Evolutionary conservation across 2,329 filamentous ascomycete genomes (phyloP), one percentile per base, ranked within the genome.

Genomic region (Aspergillus fijiensis): DNA sequence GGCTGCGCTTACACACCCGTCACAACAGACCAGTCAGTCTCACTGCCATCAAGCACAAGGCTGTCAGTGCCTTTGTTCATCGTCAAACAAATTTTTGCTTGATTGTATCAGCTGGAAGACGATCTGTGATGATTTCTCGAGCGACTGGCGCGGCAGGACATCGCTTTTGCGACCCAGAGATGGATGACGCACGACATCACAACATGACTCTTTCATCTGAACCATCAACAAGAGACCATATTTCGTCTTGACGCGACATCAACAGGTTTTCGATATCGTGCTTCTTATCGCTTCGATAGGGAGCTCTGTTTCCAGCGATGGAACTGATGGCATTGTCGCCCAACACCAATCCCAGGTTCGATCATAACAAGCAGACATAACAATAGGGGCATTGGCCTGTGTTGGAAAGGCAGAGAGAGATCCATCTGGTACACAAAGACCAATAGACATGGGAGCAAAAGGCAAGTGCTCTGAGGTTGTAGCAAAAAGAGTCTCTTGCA

Each of bases 1-100:
- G 59, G 64, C 62, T 62, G 65, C 67, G 64, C 63, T 66, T 65
- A 64, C 62, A 63, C 63, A 61, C 59, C 60, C 61, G 60, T 61
- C 57, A 60, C 49, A 56, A 48, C 51, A 50, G 51, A 29, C 55
- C 49, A n/a, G 33, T 33, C 48, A 53, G 51, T 50, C 62, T 60
- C 60, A 58, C 54, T 51, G 49, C 29, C 47, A 49, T 47, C 19
- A 33, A 47, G 16, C 39, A 42, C 31, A 55, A 42, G 45, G 19
- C 39, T 21, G 29, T 33, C 14, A 35, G 33, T 50, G 50, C 49
- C 33, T 51, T 49, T 25, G 23, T 52, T 31, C 59, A 29, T 53
- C 35, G 2, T 47, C 19, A 47, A 54, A 31, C 12, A 54, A 25
- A 23, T 54, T 5, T 19, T 16, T 19, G 39, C 39, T 19, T 45